Conservation (phyloP, 805 yeast species). For the Ogataea trehalophila region DNA sequence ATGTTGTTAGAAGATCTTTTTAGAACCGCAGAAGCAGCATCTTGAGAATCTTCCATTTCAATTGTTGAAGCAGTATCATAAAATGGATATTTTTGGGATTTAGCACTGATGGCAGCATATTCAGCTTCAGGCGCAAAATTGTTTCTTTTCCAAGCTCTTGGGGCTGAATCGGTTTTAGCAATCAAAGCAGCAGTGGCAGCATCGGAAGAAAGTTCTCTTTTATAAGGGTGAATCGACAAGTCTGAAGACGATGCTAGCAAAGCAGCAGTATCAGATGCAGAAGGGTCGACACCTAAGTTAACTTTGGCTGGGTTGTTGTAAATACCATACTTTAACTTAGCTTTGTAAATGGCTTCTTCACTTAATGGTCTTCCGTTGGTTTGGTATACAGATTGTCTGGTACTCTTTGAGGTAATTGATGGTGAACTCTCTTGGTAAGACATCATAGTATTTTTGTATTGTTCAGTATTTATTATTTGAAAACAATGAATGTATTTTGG, state of each 20-base stretch:
- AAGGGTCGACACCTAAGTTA: conserved; percentile 58
- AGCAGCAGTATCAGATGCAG: conserved; percentile 75
- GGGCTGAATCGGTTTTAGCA: conserved; percentile 42
- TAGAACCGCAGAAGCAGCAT: conserved; percentile 41
- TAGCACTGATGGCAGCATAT: conserved; percentile 38
- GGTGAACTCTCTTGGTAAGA: conserved; percentile 27
- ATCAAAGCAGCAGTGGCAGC: conserved; percentile 63
- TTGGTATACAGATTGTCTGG: conserved; percentile 50
- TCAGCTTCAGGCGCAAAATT: conserved; percentile 42
- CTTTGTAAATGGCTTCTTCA: conserved; percentile 70
- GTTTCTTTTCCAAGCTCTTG: conserved; percentile 45
- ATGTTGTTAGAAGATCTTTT: conserved; percentile 23
- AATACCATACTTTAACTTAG: conserved; percentile 65
- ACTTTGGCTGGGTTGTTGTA: conserved; percentile 48
- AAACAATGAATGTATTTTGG: no score
- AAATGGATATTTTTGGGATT: conserved; percentile 30
- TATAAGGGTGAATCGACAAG: conserved; percentile 59
- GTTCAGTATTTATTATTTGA: no score
- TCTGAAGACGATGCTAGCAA: conserved; percentile 65
- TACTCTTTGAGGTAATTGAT: conserved; percentile 25
- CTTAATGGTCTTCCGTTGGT: conserved; percentile 67
- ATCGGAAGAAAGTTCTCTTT: conserved; percentile 52
- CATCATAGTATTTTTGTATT: conserved; percentile 10
- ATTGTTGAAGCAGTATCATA: conserved; percentile 20
- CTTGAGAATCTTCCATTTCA: conserved; percentile 33